Evolutionary conservation across 352 stramenopile species (phyloP).

Genomic region (Globisporangium okanoganense): DNA sequence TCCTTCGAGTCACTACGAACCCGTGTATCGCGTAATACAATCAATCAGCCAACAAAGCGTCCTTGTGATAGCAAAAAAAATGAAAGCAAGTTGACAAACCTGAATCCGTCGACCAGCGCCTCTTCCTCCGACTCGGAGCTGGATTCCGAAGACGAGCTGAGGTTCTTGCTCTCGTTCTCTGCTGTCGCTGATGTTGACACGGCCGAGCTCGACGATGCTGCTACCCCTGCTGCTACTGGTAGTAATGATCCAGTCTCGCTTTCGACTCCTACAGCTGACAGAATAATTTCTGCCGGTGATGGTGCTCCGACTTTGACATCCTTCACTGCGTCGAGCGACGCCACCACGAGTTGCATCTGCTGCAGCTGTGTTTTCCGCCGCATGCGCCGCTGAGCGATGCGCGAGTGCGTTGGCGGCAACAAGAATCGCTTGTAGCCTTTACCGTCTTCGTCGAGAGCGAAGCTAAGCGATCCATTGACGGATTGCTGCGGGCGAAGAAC

Average conservation of each 20-base stretch:
- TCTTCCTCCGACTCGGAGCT: slow-evolving; percentile 86
- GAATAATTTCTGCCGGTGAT: slow-evolving; percentile 19
- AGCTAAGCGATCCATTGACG: slow-evolving; percentile 12
- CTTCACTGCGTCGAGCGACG: slow-evolving; percentile 8
- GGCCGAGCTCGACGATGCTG: background rate
- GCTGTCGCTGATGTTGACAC: background rate
- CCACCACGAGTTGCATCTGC: slow-evolving; percentile 11
- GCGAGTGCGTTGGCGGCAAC: slow-evolving; percentile 25
- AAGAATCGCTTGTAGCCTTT: slow-evolving; percentile 41
- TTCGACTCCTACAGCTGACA: slow-evolving; percentile 14
- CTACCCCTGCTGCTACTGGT: background rate
- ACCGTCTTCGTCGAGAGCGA: slow-evolving; percentile 34
- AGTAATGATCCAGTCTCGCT: background rate
- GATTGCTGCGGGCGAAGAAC: slow-evolving; percentile 26
- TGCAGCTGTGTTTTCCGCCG: slow-evolving; percentile 32
- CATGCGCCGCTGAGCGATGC: slow-evolving; percentile 26
- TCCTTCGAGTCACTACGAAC: slow-evolving; percentile 66
- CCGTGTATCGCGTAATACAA: background rate
- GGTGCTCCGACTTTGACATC: slow-evolving; percentile 22
- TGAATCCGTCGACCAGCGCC: slow-evolving; percentile 63
- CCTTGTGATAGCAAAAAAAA: background rate
- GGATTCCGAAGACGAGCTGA: slow-evolving; percentile 73
- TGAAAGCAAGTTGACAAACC: slow-evolving; percentile 12
- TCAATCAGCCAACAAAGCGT: background rate
- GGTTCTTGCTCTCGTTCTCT: slow-evolving; percentile 51